Evolutionary conservation across 2,329 filamentous ascomycete genomes (phyloP).

Genomic region (Trichoderma pleuroti): DNA sequence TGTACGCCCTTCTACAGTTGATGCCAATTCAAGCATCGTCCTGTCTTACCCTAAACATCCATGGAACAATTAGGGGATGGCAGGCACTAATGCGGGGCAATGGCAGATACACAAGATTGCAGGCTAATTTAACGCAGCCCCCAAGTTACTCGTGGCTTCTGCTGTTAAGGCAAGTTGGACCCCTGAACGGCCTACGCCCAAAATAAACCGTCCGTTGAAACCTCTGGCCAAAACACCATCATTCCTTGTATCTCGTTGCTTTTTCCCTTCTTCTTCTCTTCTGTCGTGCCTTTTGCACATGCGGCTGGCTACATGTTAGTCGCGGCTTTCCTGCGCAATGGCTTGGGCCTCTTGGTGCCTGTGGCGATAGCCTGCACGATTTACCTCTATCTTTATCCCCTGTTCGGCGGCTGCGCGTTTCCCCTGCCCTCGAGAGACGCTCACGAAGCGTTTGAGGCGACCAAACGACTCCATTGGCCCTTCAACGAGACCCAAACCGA

Average conservation of each 20-base stretch:
- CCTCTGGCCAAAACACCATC: background rate
- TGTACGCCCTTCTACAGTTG: no score
- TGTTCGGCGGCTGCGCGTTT: slow-evolving; percentile 78
- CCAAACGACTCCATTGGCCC: slow-evolving; percentile 43
- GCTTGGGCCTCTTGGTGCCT: slow-evolving; percentile 52
- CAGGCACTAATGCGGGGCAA: slow-evolving; percentile 13
- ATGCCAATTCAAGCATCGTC: no score
- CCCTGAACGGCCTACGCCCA: background rate
- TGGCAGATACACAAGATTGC: background rate
- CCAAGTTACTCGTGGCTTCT: background rate
- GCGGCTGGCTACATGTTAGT: slow-evolving; percentile 49
- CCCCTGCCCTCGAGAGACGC: slow-evolving; percentile 49
- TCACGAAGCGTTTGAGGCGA: slow-evolving; percentile 34
- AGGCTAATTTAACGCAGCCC: background rate
- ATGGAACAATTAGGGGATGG: background rate
- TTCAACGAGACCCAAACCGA: slow-evolving; percentile 26
- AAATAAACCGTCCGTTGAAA: background rate
- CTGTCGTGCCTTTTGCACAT: slow-evolving; percentile 28
- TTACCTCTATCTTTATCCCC: slow-evolving; percentile 85
- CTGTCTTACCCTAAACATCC: background rate
- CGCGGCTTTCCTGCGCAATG: slow-evolving; percentile 53
- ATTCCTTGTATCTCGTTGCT: background rate
- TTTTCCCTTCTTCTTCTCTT: background rate
- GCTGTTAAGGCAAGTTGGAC: slow-evolving; percentile 1
- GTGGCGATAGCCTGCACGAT: slow-evolving; percentile 66